phyloP scores from a whole-genome alignment of 75 land plant genomes.

The Larix kaempferi region DNA sequence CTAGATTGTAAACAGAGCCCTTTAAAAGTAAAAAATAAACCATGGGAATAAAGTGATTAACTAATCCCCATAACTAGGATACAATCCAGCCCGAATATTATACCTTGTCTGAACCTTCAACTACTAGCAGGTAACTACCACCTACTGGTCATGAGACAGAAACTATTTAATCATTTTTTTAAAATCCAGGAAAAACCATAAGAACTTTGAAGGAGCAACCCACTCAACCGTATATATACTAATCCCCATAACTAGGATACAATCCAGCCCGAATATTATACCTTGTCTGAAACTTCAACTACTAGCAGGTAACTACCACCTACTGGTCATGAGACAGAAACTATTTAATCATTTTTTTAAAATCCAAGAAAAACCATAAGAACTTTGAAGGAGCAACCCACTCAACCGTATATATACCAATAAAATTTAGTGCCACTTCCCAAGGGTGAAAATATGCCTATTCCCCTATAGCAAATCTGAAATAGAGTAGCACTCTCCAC shows the following conservation, averaged over 20 bases:
- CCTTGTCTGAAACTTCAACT: background rate
- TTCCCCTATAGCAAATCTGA: background rate
- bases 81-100: background rate
- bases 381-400: background rate
- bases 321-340: background rate
- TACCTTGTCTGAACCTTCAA: background rate
- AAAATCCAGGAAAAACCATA: background rate
- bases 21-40: background rate
- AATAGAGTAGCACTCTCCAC: background rate
- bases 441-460: background rate
- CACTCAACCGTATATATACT: background rate
- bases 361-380: background rate
- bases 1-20: background rate
- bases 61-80: background rate
- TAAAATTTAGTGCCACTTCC: background rate
- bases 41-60: background rate
- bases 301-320: background rate
- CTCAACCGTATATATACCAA: slow-evolving; percentile 15
- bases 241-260: background rate
- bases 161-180: background rate
- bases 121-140: background rate
- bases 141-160: background rate
- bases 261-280: background rate
- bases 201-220: background rate
- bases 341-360: background rate